Evolutionary conservation across 148 eudicot genomes (phyloP).

Genomic region (Talinum fruticosum): DNA sequence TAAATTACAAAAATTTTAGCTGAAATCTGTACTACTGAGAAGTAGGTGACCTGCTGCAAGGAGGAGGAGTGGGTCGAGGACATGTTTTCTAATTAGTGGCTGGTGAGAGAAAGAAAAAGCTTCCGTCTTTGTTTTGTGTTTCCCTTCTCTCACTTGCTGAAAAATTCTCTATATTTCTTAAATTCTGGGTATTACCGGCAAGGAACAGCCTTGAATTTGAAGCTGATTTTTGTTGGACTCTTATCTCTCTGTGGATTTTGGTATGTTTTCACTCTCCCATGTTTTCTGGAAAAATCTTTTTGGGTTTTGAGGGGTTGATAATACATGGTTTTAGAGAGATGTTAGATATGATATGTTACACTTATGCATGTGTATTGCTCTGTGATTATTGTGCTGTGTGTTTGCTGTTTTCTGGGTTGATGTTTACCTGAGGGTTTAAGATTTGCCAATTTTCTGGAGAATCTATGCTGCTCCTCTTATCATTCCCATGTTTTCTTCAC

Average conservation of each 20-base stretch:
- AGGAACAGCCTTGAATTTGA: slow-evolving; percentile 8
- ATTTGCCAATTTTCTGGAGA: slow-evolving; percentile 9
- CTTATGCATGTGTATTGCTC: slow-evolving; percentile 22
- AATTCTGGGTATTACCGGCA: not conserved
- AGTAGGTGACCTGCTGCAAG: slow-evolving; percentile 25
- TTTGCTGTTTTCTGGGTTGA: slow-evolving; percentile 19
- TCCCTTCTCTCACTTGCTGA: not conserved
- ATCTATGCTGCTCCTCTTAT: slow-evolving; percentile 16
- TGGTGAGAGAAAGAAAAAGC: not conserved
- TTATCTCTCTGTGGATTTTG: slow-evolving; percentile 9
- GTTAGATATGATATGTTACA: slow-evolving; percentile 2
- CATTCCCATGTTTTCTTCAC: slow-evolving; percentile 1
- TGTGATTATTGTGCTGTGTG: slow-evolving; percentile 13
- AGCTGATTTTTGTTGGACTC: slow-evolving; percentile 6
- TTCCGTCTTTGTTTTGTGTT: not conserved
- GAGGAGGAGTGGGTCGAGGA: slow-evolving; percentile 11
- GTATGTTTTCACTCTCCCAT: not conserved
- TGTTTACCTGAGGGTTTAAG: slow-evolving; percentile 17
- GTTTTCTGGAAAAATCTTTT: too few species aligned
- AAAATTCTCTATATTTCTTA: not conserved
- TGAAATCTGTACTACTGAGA: not conserved
- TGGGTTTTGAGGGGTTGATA: not conserved
- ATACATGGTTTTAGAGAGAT: not conserved
- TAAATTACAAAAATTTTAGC: not conserved
- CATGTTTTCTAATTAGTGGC: slow-evolving; percentile 18